Percentiles rank a stretch among this genome's conserved stretches.
These are phyloP conservation scores for Globisporangium ultimum DNA, from an alignment of 352 stramenopile species.

Conservation along the genomic window DNA sequence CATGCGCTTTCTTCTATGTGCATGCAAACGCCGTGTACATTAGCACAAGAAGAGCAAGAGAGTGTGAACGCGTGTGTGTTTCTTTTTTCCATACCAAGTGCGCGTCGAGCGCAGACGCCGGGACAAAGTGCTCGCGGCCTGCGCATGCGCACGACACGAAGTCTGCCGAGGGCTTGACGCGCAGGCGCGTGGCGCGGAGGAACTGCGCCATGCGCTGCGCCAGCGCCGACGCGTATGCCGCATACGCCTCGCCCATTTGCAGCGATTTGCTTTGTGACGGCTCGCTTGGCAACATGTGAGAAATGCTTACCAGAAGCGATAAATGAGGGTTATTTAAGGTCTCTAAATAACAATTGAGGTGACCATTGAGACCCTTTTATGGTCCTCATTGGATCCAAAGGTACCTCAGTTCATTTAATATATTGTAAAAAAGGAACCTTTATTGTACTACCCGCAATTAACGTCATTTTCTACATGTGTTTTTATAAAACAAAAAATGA, in stretches of 20 bases:
- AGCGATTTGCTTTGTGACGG: conserved; percentile 12
- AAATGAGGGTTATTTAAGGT: no score
- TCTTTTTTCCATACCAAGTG: conserved; percentile 33
- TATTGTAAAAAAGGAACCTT: no score
- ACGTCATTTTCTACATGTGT: no score
- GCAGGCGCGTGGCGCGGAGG: conserved; percentile 29
- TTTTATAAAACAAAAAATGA: no score
- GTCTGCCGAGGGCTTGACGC: conserved; percentile 21
- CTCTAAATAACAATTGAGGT: no score
- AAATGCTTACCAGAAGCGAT: no score
- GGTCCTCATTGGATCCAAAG: no score
- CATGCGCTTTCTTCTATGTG: conserved; percentile 7
- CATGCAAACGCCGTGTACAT: not conserved
- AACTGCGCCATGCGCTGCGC: conserved; percentile 27
- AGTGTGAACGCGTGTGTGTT: no score
- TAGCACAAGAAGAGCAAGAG: not conserved
- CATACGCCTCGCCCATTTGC: conserved; percentile 11
- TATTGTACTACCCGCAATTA: no score
- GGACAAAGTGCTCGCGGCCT: conserved; percentile 39
- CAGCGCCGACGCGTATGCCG: conserved; percentile 23
- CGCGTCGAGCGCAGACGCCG: conserved; percentile 20
- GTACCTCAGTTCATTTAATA: no score
- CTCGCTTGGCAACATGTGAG: no score
- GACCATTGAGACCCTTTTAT: no score
- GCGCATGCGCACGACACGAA: conserved; percentile 36